phyloP scores from a whole-genome alignment of 371 early-diverging fungal species.

The Capniomyces stellatus region DNA sequence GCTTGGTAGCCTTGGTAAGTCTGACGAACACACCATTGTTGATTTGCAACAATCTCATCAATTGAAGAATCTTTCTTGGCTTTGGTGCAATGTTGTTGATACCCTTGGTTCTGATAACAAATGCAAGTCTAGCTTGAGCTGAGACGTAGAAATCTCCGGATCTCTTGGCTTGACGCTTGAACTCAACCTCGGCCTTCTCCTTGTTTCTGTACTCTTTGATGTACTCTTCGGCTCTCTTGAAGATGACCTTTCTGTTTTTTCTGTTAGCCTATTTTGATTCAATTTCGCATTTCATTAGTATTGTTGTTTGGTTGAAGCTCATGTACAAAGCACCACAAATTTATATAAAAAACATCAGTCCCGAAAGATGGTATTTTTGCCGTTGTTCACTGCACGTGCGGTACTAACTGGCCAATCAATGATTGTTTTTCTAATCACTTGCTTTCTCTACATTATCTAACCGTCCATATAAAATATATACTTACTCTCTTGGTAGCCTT shows the following conservation, averaged over 20 bases:
- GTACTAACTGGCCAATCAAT: slow-evolving; percentile 9
- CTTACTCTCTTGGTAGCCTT: slow-evolving; percentile 30
- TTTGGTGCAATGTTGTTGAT: slow-evolving; percentile 98
- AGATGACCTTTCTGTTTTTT: slow-evolving; percentile 77
- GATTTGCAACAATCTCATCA: slow-evolving; percentile 97
- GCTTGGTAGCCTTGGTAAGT: slow-evolving; percentile 94
- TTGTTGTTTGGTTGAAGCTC: too few relatives aligned
- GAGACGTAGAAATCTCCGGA: slow-evolving; percentile 87
- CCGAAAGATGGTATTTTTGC: slow-evolving; percentile 51
- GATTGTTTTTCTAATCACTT: slow-evolving; percentile 17
- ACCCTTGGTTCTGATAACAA: slow-evolving; percentile 92
- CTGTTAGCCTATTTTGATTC: slow-evolving; percentile 45
- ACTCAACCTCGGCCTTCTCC: slow-evolving; percentile 76
- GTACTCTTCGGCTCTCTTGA: slow-evolving; percentile 95
- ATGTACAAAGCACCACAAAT: too few relatives aligned
- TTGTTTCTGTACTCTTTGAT: slow-evolving; percentile 81
- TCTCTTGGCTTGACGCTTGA: slow-evolving; percentile 81
- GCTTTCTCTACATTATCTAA: slow-evolving; percentile 5
- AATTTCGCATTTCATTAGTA: not conserved
- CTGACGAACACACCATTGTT: slow-evolving; percentile 98
- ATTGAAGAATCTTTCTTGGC: slow-evolving; percentile 97
- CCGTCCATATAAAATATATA: not conserved
- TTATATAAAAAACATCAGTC: slow-evolving; percentile 33
- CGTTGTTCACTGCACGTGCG: slow-evolving; percentile 29
- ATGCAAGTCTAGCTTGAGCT: slow-evolving; percentile 93